Evolutionary conservation across 2,329 filamentous ascomycete genomes (phyloP), one percentile per base, ranked within the genome.

Genomic region (Paraconiothyrium sp.): DNA sequence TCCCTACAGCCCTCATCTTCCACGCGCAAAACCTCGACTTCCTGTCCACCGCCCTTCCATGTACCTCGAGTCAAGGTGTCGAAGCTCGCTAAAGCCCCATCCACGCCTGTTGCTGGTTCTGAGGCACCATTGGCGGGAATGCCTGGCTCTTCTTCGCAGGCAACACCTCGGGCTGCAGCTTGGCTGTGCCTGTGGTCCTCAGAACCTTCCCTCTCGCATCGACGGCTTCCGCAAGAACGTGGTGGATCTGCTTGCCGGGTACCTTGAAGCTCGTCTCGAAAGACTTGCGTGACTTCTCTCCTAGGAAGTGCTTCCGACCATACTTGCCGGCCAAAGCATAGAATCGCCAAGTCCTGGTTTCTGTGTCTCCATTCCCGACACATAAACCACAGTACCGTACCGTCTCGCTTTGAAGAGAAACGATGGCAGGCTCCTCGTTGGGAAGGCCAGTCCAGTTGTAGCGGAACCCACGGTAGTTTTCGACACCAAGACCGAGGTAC

Each of bases 401-500:
- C n/a, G n/a, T 55, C 2, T 67, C 61, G 46, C 76, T 75, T 32
- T 61, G 56, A 0, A 67, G 43, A 5, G 61, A 51, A 7, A 66
- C 56, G 43, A 75, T 66, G 32, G 67, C 68, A 13, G 73, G 72
- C 4, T 63, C 61, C 22, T 69, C 63, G 9, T 60, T 47, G 4
- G 72, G 73, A 4, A 67, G 44, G 1, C 71, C 73, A 20, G 65
- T 67, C 72, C 73, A 75, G 39, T 62, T 62, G 30, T 67, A 70
- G 47, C 79, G 75, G 60, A 73, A 79, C 14, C 74, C 76, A 46
- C 79, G 79, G 59, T 82, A 82, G 39, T 74, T 77, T 59, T 79
- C 76, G 4, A 79, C 75, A 16, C 74, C 57, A 74, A 76, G 24
- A 71, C 58, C 62, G 14, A 70, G 72, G 49, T 59, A 65, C 2